Evolutionary conservation across 148 eudicot species (phyloP).

Genomic region (Vaccinium myrtillus): DNA sequence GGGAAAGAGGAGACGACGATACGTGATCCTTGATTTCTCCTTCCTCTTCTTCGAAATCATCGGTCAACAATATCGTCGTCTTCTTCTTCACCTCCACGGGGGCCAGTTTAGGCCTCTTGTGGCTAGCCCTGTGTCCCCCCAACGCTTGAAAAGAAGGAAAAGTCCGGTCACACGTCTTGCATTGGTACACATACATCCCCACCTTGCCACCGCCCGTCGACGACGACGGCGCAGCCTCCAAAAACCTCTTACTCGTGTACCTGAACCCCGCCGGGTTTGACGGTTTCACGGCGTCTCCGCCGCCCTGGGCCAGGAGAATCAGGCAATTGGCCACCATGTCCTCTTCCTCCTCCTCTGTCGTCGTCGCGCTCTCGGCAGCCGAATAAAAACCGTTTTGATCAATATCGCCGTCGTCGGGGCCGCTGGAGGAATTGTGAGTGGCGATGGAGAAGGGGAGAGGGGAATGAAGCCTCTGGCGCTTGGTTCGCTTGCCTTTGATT

Average conservation of each 20-base stretch:
- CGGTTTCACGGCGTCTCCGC: not conserved
- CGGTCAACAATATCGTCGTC: not conserved
- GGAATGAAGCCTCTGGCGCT: slow-evolving; percentile 48
- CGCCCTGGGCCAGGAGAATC: slow-evolving; percentile 50
- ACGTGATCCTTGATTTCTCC: slow-evolving; percentile 13
- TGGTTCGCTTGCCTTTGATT: slow-evolving; percentile 56
- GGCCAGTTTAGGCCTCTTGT: slow-evolving; percentile 45
- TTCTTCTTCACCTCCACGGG: not conserved
- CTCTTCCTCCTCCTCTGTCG: slow-evolving; percentile 33
- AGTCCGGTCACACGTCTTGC: slow-evolving; percentile 57
- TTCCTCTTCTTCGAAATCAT: slow-evolving; percentile 19
- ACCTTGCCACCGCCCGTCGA: slow-evolving; percentile 28
- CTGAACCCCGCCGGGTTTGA: not conserved
- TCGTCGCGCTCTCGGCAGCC: slow-evolving; percentile 26
- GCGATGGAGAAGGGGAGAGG: slow-evolving; percentile 42
- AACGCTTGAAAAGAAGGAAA: slow-evolving; percentile 69
- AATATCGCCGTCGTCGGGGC: not conserved
- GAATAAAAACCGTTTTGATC: not conserved
- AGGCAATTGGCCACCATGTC: slow-evolving; percentile 59
- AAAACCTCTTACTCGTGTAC: slow-evolving; percentile 3
- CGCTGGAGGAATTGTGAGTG: slow-evolving; percentile 9
- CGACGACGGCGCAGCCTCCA: not conserved
- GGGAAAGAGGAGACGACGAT: slow-evolving; percentile 10
- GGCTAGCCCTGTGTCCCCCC: slow-evolving; percentile 69
- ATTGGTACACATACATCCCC: slow-evolving; percentile 46